phyloP scores from a whole-genome alignment of 768 basidiomycete species.

The Mycena capillaripes region DNA sequence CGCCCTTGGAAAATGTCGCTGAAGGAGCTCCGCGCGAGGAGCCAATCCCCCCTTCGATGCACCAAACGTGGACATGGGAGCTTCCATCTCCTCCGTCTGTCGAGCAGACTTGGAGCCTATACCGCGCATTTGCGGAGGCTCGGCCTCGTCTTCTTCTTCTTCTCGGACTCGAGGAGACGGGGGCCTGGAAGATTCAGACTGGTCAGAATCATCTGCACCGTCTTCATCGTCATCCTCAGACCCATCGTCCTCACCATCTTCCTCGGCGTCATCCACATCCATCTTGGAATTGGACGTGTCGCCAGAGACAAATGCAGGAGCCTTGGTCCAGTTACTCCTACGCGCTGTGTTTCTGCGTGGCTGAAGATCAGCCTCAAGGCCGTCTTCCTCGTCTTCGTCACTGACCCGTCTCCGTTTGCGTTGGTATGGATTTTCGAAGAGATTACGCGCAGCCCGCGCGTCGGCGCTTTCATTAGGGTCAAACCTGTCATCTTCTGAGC shows the following conservation, averaged over 20 bases:
- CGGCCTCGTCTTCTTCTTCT: constrained; percentile 63
- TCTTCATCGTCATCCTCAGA: constrained; percentile 53
- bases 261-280: constrained; percentile 51
- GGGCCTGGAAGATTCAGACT: constrained; percentile 65
- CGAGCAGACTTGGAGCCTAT: constrained; percentile 53
- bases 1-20: constrained; percentile 29
- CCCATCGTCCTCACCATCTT: constrained; percentile 46
- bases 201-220: constrained; percentile 55
- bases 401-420: constrained; percentile 76
- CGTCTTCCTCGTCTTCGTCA: constrained; percentile 81
- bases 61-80: constrained; percentile 39
- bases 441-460: constrained; percentile 77
- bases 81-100: constrained; percentile 19
- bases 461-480: constrained; percentile 70
- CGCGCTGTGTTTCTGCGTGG: constrained; percentile 45
- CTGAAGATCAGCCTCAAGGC: constrained; percentile 54
- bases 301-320: constrained; percentile 80
- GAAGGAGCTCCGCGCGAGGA: constrained; percentile 42
- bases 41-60: constrained; percentile 52
- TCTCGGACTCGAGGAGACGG: constrained; percentile 70
- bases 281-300: constrained; percentile 56
- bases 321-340: constrained; percentile 79
- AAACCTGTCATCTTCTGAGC: constrained; percentile 62
- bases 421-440: constrained; percentile 84
- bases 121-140: constrained; percentile 54